Conservation (phyloP, 176 grass and related monocot genomes). For the Tuctoria greenei region DNA sequence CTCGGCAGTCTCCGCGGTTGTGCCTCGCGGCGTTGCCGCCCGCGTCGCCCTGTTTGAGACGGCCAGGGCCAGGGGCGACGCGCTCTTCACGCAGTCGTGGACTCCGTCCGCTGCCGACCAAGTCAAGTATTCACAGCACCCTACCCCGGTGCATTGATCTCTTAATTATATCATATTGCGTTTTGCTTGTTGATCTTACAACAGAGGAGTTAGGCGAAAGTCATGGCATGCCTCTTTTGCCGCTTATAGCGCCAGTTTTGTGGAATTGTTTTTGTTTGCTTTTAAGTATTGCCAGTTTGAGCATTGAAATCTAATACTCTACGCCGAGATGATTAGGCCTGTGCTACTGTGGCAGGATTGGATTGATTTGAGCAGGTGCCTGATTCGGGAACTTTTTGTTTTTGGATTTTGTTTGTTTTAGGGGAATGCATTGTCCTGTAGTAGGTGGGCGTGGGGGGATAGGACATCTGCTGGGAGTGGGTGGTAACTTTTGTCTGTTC, state of each 20-base stretch:
- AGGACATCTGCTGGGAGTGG: background rate
- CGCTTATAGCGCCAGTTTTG: background rate
- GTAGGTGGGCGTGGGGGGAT: background rate
- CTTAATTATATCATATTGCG: background rate
- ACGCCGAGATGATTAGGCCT: background rate
- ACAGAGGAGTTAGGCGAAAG: background rate
- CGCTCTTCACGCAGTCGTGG: constrained; percentile 88
- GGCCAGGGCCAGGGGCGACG: constrained; percentile 59
- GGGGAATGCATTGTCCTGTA: constrained; percentile 26
- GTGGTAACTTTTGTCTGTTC: constrained; percentile 3
- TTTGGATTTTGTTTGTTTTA: background rate
- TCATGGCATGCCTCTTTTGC: background rate
- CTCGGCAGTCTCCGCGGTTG: background rate
- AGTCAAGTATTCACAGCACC: constrained; percentile 35
- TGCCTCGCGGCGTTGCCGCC: constrained; percentile 30
- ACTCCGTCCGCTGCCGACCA: constrained; percentile 40
- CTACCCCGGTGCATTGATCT: background rate
- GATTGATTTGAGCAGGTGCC: constrained; percentile 8
- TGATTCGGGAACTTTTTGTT: background rate
- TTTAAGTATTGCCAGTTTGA: background rate
- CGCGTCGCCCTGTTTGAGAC: constrained; percentile 59
- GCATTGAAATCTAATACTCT: background rate
- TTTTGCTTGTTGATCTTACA: background rate
- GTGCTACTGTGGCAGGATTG: no score
- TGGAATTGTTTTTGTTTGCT: background rate